phyloP scores from a whole-genome alignment of 768 basidiomycete species.

The Chalciporus chontae region DNA sequence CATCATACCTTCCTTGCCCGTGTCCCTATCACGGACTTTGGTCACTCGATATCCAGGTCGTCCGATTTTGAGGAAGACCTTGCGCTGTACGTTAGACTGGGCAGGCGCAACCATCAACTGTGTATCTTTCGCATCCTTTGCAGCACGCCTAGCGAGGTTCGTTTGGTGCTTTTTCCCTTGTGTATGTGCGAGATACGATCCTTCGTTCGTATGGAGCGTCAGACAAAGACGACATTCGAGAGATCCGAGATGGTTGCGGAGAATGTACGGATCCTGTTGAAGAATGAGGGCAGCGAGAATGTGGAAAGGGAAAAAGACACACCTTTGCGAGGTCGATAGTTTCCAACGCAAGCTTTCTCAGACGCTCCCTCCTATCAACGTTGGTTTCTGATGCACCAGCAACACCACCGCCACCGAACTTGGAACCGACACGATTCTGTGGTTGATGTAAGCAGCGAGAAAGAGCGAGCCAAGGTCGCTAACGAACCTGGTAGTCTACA shows the following conservation, averaged over 20 bases:
- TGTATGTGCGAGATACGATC: conserved; percentile 97
- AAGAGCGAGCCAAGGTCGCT: not conserved
- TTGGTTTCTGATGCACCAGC: conserved; percentile 94
- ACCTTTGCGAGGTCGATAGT: conserved; percentile 98
- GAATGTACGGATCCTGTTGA: conserved; percentile 91
- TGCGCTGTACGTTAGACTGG: conserved; percentile 77
- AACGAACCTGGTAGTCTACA: conserved; percentile 65
- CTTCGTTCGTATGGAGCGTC: conserved; percentile 99
- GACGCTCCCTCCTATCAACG: conserved; percentile 90
- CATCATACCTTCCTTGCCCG: conserved; percentile 94
- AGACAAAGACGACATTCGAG: conserved; percentile 97
- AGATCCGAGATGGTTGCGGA: conserved; percentile 97
- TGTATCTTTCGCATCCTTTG: conserved; percentile 94
- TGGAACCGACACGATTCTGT: conserved; percentile 94
- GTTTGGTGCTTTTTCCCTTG: conserved; percentile 99
- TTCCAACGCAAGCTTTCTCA: conserved; percentile 92
- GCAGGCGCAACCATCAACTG: conserved; percentile 85
- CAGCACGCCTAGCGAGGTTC: conserved; percentile 94
- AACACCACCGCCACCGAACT: conserved; percentile 94
- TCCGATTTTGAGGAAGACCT: conserved; percentile 97
- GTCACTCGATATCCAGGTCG: conserved; percentile 94
- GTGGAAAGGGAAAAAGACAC: conserved; percentile 13
- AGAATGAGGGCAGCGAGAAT: conserved; percentile 8
- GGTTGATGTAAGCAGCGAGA: conserved; percentile 3
- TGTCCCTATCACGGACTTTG: conserved; percentile 89